These are phyloP conservation scores for Hanseniaspora mollemarum DNA, from an alignment of 805 yeast genomes.

Conservation along the genomic window DNA sequence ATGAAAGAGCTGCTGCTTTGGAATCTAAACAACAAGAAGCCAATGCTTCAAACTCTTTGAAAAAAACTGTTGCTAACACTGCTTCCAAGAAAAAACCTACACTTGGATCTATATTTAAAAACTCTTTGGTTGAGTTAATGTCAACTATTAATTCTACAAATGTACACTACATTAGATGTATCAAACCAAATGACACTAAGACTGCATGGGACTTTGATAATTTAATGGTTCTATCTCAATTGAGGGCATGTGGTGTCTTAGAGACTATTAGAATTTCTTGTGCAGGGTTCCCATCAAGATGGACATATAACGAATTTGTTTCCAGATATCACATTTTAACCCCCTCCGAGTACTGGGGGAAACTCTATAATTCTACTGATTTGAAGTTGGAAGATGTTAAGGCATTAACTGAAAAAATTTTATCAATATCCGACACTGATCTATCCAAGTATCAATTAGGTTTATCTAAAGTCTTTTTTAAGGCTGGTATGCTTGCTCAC, in stretches of 20 bases:
- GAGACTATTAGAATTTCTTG: conserved; percentile 94
- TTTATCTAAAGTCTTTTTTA: conserved; percentile 83
- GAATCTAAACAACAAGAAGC: conserved; percentile 31
- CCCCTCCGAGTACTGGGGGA: conserved; percentile 56
- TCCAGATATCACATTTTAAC: conserved; percentile 76
- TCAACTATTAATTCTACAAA: conserved; percentile 83
- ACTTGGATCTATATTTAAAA: conserved; percentile 85
- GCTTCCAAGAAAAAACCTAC: conserved; percentile 71
- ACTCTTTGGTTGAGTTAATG: conserved; percentile 87
- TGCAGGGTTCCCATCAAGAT: conserved; percentile 95
- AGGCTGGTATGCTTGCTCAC: conserved; percentile 91
- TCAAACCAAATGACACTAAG: conserved; percentile 89
- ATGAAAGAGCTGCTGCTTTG: conserved; percentile 41
- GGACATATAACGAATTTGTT: conserved; percentile 90
- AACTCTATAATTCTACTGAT: conserved; percentile 39
- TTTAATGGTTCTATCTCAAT: conserved; percentile 85
- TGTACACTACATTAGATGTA: conserved; percentile 93
- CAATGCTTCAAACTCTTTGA: conserved; percentile 28
- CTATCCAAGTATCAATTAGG: conserved; percentile 74
- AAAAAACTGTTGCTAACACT: conserved; percentile 34
- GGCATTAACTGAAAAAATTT: conserved; percentile 56
- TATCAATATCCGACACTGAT: conserved; percentile 53
- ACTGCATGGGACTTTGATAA: conserved; percentile 94
- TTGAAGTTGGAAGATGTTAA: conserved; percentile 47
- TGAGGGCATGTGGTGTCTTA: conserved; percentile 96